Percentiles rank a stretch among this genome's conserved stretches.
phyloP scores from a whole-genome alignment of 257 asterid species.

The Solanum etuberosum region DNA sequence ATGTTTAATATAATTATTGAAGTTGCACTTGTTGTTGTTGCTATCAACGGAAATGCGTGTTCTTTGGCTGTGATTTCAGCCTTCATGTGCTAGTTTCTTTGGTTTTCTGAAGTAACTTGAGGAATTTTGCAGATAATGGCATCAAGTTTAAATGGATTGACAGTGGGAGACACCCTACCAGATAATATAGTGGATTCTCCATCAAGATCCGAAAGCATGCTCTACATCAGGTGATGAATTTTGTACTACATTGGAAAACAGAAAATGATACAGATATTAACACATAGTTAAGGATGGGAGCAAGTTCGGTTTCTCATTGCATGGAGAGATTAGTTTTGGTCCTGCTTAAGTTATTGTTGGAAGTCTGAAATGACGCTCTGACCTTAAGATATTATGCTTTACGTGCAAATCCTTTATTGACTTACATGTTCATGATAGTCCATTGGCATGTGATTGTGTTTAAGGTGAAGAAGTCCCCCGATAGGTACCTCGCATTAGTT shows the following conservation, averaged over 20 bases:
- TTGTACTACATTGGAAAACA: neutral
- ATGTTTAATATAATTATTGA: neutral
- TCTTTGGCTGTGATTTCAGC: neutral
- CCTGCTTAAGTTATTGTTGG: neutral
- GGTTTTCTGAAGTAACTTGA: neutral
- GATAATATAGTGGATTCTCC: constrained; percentile 79
- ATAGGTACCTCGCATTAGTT: neutral
- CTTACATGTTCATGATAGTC: neutral
- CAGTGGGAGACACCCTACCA: constrained; percentile 67
- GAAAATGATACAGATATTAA: neutral
- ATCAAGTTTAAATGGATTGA: constrained; percentile 88
- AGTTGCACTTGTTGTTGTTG: neutral
- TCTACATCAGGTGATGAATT: constrained; percentile 39
- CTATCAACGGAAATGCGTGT: neutral
- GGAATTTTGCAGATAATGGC: constrained; percentile 78
- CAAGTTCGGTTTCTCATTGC: neutral
- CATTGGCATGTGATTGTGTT: neutral
- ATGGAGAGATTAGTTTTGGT: neutral
- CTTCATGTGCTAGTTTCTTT: neutral
- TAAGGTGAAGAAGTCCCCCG: neutral
- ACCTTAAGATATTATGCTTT: neutral
- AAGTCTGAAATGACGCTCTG: neutral
- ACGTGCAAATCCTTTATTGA: neutral
- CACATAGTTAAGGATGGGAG: neutral
- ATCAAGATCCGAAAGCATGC: constrained; percentile 53